Evolutionary conservation across 2,329 filamentous ascomycete genomes (phyloP).

Genomic region (Cladosporium sp.): DNA sequence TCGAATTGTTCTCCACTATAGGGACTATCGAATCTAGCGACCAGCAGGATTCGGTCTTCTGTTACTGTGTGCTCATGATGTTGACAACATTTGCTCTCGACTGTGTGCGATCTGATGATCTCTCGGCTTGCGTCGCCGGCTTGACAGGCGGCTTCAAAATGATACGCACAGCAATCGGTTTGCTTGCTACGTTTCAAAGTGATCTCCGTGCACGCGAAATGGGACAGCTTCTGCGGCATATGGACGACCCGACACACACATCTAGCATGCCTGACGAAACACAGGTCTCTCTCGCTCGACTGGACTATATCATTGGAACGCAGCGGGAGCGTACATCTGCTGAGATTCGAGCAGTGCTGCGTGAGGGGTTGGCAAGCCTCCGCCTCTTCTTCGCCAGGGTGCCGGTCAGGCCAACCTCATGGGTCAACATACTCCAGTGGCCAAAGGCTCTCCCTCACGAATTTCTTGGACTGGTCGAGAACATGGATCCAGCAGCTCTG

Average conservation of each 20-base stretch:
- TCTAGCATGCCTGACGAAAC: constrained; percentile 7
- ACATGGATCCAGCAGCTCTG: constrained; percentile 18
- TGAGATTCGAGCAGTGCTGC: not conserved
- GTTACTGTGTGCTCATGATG: constrained; percentile 14
- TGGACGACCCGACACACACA: not conserved
- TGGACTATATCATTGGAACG: constrained; percentile 19
- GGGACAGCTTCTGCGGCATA: constrained; percentile 6
- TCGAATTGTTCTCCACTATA: constrained; percentile 8
- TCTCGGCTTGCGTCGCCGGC: constrained; percentile 3
- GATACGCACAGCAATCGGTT: constrained; percentile 10
- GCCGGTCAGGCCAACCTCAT: constrained; percentile 17
- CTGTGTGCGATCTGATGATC: constrained; percentile 2
- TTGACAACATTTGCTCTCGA: constrained; percentile 13
- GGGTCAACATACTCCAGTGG: constrained; percentile 22
- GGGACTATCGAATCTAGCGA: not conserved
- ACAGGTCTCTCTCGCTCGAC: constrained; percentile 15
- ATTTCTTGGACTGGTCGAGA: constrained; percentile 19
- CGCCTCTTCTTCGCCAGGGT: not conserved
- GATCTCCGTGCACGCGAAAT: constrained; percentile 6
- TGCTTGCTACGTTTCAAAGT: constrained; percentile 6
- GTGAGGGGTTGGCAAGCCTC: too few relatives aligned
- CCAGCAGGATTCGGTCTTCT: constrained; percentile 12
- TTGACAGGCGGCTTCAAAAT: constrained; percentile 10
- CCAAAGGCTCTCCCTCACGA: constrained; percentile 17
- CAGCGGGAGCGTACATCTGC: constrained; percentile 12